Conservation (phyloP, 345 rosid genomes). For the Pugionium cornutum region DNA sequence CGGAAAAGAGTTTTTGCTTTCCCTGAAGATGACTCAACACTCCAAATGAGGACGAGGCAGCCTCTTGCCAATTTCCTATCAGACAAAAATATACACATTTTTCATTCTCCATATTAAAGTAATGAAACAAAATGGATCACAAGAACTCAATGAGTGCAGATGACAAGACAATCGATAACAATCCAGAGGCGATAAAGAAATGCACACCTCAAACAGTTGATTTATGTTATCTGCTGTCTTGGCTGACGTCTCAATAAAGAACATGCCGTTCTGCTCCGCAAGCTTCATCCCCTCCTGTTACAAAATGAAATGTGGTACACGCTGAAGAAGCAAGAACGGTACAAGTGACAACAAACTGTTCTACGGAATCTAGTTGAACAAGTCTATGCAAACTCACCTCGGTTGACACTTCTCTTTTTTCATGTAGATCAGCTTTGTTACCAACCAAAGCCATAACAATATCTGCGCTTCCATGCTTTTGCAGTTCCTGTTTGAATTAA, state of each 20-base stretch:
- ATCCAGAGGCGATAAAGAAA: slow-evolving; percentile 3
- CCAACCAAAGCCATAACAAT: slow-evolving; percentile 97
- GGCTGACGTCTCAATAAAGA: slow-evolving; percentile 96
- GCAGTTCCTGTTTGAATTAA: slow-evolving; percentile 68
- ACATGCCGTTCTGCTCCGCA: slow-evolving; percentile 98
- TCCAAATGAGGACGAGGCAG: slow-evolving; percentile 69
- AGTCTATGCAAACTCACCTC: slow-evolving; percentile 52
- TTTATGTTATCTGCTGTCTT: slow-evolving; percentile 96
- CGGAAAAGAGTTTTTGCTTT: slow-evolving; percentile 1
- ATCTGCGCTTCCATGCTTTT: slow-evolving; percentile 94
- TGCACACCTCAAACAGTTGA: slow-evolving; percentile 80
- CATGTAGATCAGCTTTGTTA: slow-evolving; percentile 95
- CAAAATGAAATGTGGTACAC: slow-evolving; percentile 22
- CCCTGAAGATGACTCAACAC: slow-evolving; percentile 35
- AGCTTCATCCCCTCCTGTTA: slow-evolving; percentile 83
- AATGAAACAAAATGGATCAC: not conserved
- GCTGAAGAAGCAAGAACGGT: slow-evolving; percentile 18
- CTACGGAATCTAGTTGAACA: not conserved
- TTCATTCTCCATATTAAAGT: slow-evolving; percentile 2
- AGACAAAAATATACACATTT: slow-evolving; percentile 18
- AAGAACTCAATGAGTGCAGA: slow-evolving; percentile 6
- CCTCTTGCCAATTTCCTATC: slow-evolving; percentile 91
- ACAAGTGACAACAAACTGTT: slow-evolving; percentile 4
- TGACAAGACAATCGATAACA: not conserved
- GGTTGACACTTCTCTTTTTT: slow-evolving; percentile 70